phyloP scores from a whole-genome alignment of 768 basidiomycete species.

The Tulasnella calospora region DNA sequence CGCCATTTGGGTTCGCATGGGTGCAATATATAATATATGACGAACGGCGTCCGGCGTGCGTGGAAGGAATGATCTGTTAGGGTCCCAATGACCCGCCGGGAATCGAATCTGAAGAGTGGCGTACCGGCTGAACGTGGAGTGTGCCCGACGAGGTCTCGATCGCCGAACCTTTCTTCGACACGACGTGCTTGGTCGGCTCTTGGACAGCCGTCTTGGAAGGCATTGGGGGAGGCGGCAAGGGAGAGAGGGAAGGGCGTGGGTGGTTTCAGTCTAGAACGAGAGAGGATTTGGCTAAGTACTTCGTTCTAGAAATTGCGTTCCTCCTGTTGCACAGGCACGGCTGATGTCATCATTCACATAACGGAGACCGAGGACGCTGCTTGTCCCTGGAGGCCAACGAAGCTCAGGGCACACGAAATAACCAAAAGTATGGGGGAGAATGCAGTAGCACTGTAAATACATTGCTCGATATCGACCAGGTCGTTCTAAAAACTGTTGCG shows the following conservation, averaged over 20 bases:
- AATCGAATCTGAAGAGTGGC: not conserved
- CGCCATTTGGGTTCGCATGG: not conserved
- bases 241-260: not conserved
- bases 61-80: not conserved
- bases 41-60: not conserved
- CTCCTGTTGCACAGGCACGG: not conserved
- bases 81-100: not conserved
- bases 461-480: not conserved
- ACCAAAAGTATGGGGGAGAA: not conserved
- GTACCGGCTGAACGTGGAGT: constrained; percentile 36
- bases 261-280: not conserved
- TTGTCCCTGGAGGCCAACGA: not conserved
- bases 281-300: not conserved
- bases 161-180: constrained; percentile 30
- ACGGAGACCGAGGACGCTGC: not conserved
- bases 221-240: not conserved
- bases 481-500: not conserved
- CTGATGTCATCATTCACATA: not conserved
- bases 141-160: constrained; percentile 32
- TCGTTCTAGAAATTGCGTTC: not conserved
- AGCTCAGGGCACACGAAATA: not conserved
- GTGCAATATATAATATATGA: not conserved
- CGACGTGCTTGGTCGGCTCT: not conserved
- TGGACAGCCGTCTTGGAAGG: not conserved
- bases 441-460: not conserved